Base-by-base conservation (phyloP, 2,329 filamentous ascomycete genomes). In the Alternaria sp. region DNA sequence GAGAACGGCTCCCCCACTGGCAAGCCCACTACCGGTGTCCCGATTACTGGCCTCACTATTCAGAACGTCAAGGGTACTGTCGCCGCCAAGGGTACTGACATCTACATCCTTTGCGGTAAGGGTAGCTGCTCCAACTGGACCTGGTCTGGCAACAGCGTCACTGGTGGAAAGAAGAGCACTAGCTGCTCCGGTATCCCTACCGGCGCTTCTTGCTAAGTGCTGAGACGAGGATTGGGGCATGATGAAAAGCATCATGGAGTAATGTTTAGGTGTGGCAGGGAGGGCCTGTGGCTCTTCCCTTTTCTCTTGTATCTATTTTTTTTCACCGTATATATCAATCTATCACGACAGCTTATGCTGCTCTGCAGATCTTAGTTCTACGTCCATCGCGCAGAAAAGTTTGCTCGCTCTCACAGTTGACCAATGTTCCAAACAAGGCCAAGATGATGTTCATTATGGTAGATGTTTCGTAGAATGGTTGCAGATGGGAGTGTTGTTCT, bases 41-140 rank as follows among this genome's bases (percentile, higher is more conserved):
- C 79, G 3, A 83, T 86, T 62, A 82, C 80, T 3, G 76, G 70
- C n/a, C 70, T 85, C 14, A 77, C 72, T 0, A 49, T 85, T 7
- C 59, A 69, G 40, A 75, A 77, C 45, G 76, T 85, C 51, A 81
- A 77, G 4, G 84, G 84, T 20, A 64, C 67, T 11, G 71, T 79
- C 25, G 22, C 57, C 5, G 65, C 66, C 40, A 73, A 68, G 34
- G 80, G 75, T 2, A 75, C 73, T 3, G 54, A 84, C 22, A 74
- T 86, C 59, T 85, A 85, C 69, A 84, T 88, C 59, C 82, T 87
- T 14, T 88, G 86, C 67, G 86, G 83, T n/a, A 77, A 72, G 41
- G 84, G 82, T 32, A 80, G 80, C 62, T 86, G 85, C 77, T 81
- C 79, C 5, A 79, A 82, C 75, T 89, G 86, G 85, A 84, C 80